Percentiles rank a stretch among this genome's conserved stretches.
Conservation (phyloP, 257 asterid species). For the Cinchona pubescens region DNA sequence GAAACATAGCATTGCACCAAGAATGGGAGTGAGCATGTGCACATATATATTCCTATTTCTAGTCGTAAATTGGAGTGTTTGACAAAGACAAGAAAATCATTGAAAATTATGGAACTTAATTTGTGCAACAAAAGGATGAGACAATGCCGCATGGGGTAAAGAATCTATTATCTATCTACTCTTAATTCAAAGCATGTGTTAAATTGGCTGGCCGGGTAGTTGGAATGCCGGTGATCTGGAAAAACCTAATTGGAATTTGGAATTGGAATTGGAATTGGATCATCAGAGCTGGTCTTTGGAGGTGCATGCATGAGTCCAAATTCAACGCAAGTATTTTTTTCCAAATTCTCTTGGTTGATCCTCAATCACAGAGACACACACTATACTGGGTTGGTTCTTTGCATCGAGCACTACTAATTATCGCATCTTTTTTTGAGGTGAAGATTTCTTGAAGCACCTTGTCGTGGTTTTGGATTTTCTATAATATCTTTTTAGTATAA, state of each 20-base stretch:
- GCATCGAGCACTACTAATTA: not conserved
- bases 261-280: constrained; percentile 3
- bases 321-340: constrained; percentile 8
- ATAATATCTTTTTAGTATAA: no score
- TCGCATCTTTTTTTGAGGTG: not conserved
- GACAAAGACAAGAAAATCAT: not conserved
- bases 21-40: constrained; percentile 1
- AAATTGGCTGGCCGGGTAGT: not conserved
- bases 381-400: not conserved
- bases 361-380: no score
- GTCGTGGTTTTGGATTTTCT: no score
- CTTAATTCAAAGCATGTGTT: not conserved
- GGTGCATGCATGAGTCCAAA: not conserved
- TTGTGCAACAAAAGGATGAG: not conserved
- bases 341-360: constrained; percentile 7
- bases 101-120: not conserved
- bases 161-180: not conserved
- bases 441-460: not conserved
- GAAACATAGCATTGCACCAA: not conserved
- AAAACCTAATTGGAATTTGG: no score
- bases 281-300: not conserved
- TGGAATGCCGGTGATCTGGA: not conserved
- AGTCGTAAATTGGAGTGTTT: not conserved
- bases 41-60: not conserved
- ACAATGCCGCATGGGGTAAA: not conserved